A percentile compares a stretch with the other conserved stretches of the same genome.
These are phyloP conservation scores for Leccinum rimulosum DNA, from an alignment of 768 basidiomycete genomes.

Conservation along the genomic window DNA sequence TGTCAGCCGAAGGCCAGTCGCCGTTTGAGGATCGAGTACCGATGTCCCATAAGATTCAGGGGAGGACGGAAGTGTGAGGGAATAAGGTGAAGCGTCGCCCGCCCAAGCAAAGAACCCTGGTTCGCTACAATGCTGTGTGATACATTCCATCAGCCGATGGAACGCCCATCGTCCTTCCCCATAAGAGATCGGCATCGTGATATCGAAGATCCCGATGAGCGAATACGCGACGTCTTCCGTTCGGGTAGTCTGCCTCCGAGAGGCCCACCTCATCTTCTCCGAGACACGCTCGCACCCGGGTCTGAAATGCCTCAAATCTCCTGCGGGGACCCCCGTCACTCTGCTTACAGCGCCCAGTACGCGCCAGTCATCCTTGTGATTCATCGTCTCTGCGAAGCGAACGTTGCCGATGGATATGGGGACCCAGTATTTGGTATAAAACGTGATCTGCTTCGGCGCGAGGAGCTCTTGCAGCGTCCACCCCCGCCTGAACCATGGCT, in stretches of 20 bases:
- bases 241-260: slow-evolving; percentile 11
- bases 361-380: slow-evolving; percentile 15
- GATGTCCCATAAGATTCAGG: slow-evolving; percentile 9
- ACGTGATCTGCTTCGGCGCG: slow-evolving; percentile 8
- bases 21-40: not conserved
- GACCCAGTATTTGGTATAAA: slow-evolving; percentile 10
- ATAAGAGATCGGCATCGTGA: slow-evolving; percentile 16
- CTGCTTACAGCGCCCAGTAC: not conserved
- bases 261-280: slow-evolving; percentile 17
- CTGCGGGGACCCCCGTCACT: slow-evolving; percentile 7
- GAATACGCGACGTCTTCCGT: slow-evolving; percentile 11
- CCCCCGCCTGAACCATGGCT: slow-evolving; percentile 10
- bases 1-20: slow-evolving; percentile 7
- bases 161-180: slow-evolving; percentile 17
- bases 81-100: slow-evolving; percentile 11
- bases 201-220: slow-evolving; percentile 15
- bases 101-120: slow-evolving; percentile 18
- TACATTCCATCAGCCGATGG: slow-evolving; percentile 8
- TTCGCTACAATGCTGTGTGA: slow-evolving; percentile 9
- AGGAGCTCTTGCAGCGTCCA: slow-evolving; percentile 15
- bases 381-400: not conserved
- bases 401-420: not conserved
- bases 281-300: slow-evolving; percentile 9
- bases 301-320: slow-evolving; percentile 11
- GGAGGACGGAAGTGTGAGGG: slow-evolving; percentile 6